Conservation (phyloP, 2,329 filamentous ascomycete genomes). For the Cladophialophora bantiana region DNA sequence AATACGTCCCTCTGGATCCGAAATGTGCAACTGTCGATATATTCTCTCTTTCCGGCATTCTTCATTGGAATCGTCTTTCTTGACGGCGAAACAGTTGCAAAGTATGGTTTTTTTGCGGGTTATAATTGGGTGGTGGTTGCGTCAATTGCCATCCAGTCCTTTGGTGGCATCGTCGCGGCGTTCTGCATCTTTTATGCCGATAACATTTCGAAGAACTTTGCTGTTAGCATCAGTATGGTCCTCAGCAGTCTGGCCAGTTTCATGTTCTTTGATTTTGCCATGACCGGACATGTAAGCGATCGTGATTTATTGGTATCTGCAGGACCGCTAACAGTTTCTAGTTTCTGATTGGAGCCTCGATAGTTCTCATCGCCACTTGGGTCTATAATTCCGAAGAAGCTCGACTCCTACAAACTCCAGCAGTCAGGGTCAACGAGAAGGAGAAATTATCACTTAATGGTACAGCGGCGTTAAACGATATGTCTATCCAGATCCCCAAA, state of each 20-base stretch:
- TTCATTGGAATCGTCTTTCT: slow-evolving; percentile 86
- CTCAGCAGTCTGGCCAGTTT: slow-evolving; percentile 86
- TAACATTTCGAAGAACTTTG: slow-evolving; percentile 93
- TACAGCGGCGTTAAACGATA: slow-evolving; percentile 52
- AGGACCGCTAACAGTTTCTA: slow-evolving; percentile 48
- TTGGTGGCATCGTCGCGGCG: slow-evolving; percentile 83
- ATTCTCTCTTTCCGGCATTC: slow-evolving; percentile 87
- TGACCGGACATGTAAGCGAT: slow-evolving; percentile 72
- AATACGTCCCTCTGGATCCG: slow-evolving; percentile 87
- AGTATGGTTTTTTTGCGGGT: slow-evolving; percentile 89
- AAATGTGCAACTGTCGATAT: slow-evolving; percentile 93
- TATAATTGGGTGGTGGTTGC: slow-evolving; percentile 94
- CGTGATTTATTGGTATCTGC: slow-evolving; percentile 1
- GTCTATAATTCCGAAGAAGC: slow-evolving; percentile 73
- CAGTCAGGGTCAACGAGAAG: slow-evolving; percentile 69
- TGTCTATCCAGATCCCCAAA: slow-evolving; percentile 54
- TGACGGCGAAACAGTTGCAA: slow-evolving; percentile 82
- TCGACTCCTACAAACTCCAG: slow-evolving; percentile 61
- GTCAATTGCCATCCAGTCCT: slow-evolving; percentile 80
- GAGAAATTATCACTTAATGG: slow-evolving; percentile 74
- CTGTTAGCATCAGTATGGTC: slow-evolving; percentile 89
- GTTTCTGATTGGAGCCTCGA: slow-evolving; percentile 80
- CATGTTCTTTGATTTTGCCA: slow-evolving; percentile 80
- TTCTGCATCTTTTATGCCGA: slow-evolving; percentile 83
- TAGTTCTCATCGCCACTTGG: slow-evolving; percentile 84